Percentiles rank a stretch among this genome's conserved stretches.
Evolutionary conservation across 2,329 filamentous ascomycete genomes (phyloP).

Genomic region (Cladosporium cucumerinum): DNA sequence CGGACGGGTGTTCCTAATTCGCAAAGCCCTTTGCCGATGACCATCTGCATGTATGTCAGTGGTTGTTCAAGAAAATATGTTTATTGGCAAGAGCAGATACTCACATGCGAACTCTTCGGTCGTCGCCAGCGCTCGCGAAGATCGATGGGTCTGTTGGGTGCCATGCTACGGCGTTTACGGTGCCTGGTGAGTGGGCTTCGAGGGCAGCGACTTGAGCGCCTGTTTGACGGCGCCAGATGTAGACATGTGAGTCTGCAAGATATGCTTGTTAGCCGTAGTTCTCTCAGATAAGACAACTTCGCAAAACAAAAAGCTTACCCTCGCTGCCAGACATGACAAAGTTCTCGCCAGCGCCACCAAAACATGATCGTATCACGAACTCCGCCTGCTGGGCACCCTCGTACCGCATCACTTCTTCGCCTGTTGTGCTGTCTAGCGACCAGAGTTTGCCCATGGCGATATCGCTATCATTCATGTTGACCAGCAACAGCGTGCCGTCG

Average conservation of each 20-base stretch:
- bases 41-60: not conserved
- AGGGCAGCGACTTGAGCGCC: slow-evolving; percentile 73
- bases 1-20: not conserved
- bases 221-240: slow-evolving; percentile 88
- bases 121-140: slow-evolving; percentile 89
- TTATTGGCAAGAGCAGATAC: slow-evolving; percentile 30
- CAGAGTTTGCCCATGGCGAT: slow-evolving; percentile 60
- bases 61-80: not conserved
- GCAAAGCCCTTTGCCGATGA: not conserved
- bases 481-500: slow-evolving; percentile 76
- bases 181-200: slow-evolving; percentile 68
- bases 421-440: slow-evolving; percentile 72
- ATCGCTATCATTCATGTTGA: slow-evolving; percentile 66
- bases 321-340: slow-evolving; percentile 92
- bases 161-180: slow-evolving; percentile 86
- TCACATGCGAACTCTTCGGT: slow-evolving; percentile 80
- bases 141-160: slow-evolving; percentile 77
- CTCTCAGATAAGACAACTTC: not conserved
- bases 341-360: slow-evolving; percentile 87
- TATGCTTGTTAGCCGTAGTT: not conserved
- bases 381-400: slow-evolving; percentile 70
- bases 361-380: slow-evolving; percentile 75
- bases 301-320: slow-evolving; percentile 48
- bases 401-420: slow-evolving; percentile 70
- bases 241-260: slow-evolving; percentile 61